These are phyloP conservation scores for Phanerochaete carnosa DNA, from an alignment of 768 basidiomycete species.

Conservation along the genomic window DNA sequence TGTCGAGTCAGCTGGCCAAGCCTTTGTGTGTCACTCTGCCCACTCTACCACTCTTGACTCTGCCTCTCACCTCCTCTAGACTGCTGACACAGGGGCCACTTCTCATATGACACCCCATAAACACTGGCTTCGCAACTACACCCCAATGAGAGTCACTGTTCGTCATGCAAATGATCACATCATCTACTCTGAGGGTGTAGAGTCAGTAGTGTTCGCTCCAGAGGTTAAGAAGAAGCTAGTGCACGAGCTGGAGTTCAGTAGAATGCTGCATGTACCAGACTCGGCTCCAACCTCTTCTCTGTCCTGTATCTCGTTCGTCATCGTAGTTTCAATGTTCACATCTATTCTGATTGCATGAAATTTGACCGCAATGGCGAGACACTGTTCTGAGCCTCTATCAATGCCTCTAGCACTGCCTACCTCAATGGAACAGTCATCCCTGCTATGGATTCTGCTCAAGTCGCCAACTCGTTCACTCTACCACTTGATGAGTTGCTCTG, in stretches of 20 bases:
- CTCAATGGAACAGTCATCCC: constrained; percentile 18
- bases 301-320: neutral
- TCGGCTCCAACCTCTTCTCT: constrained; percentile 13
- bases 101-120: too few species aligned
- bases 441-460: constrained; percentile 7
- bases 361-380: constrained; percentile 9
- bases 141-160: constrained; percentile 19
- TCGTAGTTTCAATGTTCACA: constrained; percentile 5
- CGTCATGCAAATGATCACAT: constrained; percentile 20
- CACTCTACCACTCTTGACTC: too few species aligned
- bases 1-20: too few species aligned
- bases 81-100: constrained; percentile 31
- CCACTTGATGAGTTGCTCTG: neutral
- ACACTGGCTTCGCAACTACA: too few species aligned
- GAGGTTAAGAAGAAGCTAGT: constrained; percentile 2
- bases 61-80: constrained; percentile 16
- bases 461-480: neutral
- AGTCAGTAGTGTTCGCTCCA: too few species aligned
- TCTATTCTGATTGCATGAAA: constrained; percentile 6
- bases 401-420: constrained; percentile 1
- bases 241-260: constrained; percentile 6
- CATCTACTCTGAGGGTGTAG: constrained; percentile 23
- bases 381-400: constrained; percentile 5
- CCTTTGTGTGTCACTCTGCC: too few species aligned
- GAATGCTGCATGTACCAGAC: constrained; percentile 23